Evolutionary conservation across 139 green algal genomes (phyloP).

Genomic region (Coelastrella sp.): DNA sequence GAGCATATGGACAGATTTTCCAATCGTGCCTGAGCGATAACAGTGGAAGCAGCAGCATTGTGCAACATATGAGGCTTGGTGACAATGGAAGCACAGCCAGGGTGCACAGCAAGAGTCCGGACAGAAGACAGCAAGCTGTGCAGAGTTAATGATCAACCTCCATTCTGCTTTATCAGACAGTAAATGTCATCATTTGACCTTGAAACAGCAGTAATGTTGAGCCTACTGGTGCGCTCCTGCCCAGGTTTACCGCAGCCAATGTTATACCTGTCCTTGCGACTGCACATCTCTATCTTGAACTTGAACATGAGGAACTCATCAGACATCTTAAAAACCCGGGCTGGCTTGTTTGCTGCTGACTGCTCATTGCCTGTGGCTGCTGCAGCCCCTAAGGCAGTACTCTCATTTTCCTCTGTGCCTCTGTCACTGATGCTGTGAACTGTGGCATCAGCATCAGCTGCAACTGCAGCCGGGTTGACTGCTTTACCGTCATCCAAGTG

Average conservation of each 20-base stretch:
- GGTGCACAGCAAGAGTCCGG: no score
- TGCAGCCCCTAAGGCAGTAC: no score
- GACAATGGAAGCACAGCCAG: not conserved
- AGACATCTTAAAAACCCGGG: conserved; percentile 37
- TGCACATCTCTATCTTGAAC: conserved; percentile 49
- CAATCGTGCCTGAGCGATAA: conserved; percentile 33
- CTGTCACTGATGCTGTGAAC: no score
- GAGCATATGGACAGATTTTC: conserved; percentile 42
- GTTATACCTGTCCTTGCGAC: conserved; percentile 47
- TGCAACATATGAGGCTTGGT: not conserved
- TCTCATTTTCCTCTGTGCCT: no score
- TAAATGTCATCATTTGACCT: no score
- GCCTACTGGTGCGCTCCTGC: no score
- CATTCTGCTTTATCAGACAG: no score
- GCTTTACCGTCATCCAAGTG: not conserved
- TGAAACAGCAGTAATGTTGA: no score
- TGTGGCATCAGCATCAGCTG: no score
- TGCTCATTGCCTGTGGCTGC: not conserved
- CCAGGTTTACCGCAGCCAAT: no score
- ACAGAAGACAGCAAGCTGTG: no score
- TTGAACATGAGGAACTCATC: conserved; percentile 49
- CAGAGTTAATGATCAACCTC: no score
- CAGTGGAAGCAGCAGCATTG: not conserved
- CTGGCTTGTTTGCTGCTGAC: not conserved
- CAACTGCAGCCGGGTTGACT: not conserved